phyloP scores from a whole-genome alignment of 1,139 yeast species.

The Debaryomyces coudertii region DNA sequence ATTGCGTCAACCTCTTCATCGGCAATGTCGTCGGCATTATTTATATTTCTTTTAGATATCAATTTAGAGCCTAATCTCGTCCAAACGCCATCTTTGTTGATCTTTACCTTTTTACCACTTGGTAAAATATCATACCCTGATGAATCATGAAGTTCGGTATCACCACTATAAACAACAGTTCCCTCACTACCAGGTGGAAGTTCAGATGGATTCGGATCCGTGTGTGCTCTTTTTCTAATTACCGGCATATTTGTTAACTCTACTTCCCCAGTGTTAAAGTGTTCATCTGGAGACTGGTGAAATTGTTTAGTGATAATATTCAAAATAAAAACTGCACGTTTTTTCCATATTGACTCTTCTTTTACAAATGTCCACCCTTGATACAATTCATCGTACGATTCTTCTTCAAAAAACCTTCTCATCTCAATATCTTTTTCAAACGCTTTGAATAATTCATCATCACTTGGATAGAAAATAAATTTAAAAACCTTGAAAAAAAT shows the following conservation, averaged over 20 bases:
- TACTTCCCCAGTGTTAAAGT: not conserved
- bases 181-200: slow-evolving; percentile 57
- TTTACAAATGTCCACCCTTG: slow-evolving; percentile 80
- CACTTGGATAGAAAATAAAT: slow-evolving; percentile 63
- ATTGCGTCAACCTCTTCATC: slow-evolving; percentile 64
- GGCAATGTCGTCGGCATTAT: slow-evolving; percentile 24
- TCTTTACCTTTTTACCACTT: slow-evolving; percentile 64
- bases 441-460: slow-evolving; percentile 76
- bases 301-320: slow-evolving; percentile 11
- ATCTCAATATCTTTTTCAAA: slow-evolving; percentile 72
- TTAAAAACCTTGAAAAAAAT: slow-evolving; percentile 60
- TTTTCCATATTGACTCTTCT: slow-evolving; percentile 27
- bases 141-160: slow-evolving; percentile 21
- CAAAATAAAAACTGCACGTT: slow-evolving; percentile 8
- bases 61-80: slow-evolving; percentile 34
- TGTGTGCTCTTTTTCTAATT: slow-evolving; percentile 55
- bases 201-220: slow-evolving; percentile 48
- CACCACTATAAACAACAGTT: slow-evolving; percentile 31
- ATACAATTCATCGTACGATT: slow-evolving; percentile 69
- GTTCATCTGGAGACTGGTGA: slow-evolving; percentile 4
- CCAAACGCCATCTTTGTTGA: slow-evolving; percentile 30
- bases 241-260: slow-evolving; percentile 22
- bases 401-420: slow-evolving; percentile 70
- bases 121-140: slow-evolving; percentile 64
- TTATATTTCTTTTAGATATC: slow-evolving; percentile 27